Conservation (phyloP, 495 filamentous ascomycete species). For the Podospora pseudoanserina region DNA sequence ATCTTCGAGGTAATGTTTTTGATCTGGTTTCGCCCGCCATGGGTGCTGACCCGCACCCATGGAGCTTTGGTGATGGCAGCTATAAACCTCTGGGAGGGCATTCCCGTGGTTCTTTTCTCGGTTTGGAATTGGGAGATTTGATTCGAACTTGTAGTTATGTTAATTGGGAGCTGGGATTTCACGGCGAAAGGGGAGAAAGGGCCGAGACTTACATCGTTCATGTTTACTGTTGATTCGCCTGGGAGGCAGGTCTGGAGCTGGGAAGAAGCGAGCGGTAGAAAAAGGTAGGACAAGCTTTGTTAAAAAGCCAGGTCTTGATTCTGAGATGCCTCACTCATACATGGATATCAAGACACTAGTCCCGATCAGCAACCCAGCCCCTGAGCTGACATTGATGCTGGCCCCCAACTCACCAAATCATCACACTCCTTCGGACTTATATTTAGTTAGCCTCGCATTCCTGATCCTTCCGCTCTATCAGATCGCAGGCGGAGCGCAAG, state of each 20-base stretch:
- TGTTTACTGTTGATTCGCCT: neutral
- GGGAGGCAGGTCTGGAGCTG: neutral
- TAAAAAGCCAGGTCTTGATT: neutral
- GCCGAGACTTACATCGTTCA: conserved; percentile 6
- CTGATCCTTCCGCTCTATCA: neutral
- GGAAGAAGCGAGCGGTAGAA: neutral
- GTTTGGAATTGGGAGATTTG: conserved; percentile 8
- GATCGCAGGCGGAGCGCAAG: neutral
- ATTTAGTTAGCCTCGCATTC: neutral
- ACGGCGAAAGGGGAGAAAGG: neutral
- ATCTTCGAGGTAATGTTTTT: neutral
- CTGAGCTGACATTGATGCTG: neutral
- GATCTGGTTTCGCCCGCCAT: conserved; percentile 1
- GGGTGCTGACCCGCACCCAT: conserved; percentile 4
- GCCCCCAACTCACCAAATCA: neutral
- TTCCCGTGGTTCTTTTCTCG: conserved; percentile 6
- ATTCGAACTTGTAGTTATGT: neutral
- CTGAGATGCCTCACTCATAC: neutral
- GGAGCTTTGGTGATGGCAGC: conserved; percentile 5
- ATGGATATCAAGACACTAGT: neutral
- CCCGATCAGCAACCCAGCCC: neutral
- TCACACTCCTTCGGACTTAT: neutral
- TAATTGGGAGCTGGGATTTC: neutral
- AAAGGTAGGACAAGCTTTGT: neutral
- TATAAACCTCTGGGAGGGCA: conserved; percentile 1